These are phyloP conservation scores for Plasmopara muralis DNA, from an alignment of 352 stramenopile genomes.

Conservation along the genomic window DNA sequence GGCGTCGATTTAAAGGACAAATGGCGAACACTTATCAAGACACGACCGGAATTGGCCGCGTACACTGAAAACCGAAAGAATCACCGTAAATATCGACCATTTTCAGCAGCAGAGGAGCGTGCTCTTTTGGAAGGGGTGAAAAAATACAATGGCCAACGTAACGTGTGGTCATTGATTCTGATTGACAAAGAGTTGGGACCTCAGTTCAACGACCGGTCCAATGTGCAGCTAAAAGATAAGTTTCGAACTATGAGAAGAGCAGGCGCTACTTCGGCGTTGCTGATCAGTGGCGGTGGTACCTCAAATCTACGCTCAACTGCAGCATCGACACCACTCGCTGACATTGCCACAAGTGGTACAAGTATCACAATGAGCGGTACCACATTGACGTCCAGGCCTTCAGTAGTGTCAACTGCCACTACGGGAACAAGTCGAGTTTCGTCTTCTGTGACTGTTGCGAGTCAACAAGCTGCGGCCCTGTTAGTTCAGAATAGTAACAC, in stretches of 20 bases:
- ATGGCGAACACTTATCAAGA: conserved; percentile 80
- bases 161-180: conserved; percentile 80
- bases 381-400: conserved; percentile 26
- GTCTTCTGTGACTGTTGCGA: conserved; percentile 30
- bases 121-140: conserved; percentile 85
- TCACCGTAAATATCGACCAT: conserved; percentile 77
- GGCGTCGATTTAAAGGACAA: conserved; percentile 82
- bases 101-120: conserved; percentile 64
- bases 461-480: conserved; percentile 46
- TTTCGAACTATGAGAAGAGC: conserved; percentile 74
- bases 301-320: conserved; percentile 37
- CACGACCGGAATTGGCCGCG: conserved; percentile 53
- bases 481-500: conserved; percentile 48
- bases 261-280: conserved; percentile 33
- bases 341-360: background rate
- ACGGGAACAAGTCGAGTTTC: conserved; percentile 12
- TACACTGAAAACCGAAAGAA: conserved; percentile 87
- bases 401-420: conserved; percentile 26
- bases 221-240: conserved; percentile 83
- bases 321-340: conserved; percentile 12
- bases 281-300: conserved; percentile 34
- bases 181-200: conserved; percentile 72
- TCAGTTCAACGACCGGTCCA: conserved; percentile 77
- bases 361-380: background rate
- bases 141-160: conserved; percentile 78